A percentile compares a stretch with the other conserved stretches of the same genome.
Evolutionary conservation across 129 eudicot genomes (phyloP).

Genomic region (Flaveria trinervia): DNA sequence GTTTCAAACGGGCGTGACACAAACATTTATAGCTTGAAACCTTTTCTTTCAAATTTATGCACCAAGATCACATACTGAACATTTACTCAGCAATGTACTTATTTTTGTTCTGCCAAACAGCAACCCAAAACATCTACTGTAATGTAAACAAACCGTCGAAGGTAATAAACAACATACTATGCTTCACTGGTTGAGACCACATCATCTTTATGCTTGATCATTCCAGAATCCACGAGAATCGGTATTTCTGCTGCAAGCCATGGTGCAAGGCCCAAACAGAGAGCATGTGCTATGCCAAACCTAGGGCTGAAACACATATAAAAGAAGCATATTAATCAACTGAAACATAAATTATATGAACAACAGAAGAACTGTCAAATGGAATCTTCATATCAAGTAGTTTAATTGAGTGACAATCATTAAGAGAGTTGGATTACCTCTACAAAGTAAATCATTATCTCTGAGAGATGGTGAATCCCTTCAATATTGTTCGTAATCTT

Average conservation of each 20-base stretch:
- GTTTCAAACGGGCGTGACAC: no score
- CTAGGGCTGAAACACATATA: constrained; percentile 61
- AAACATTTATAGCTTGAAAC: neutral
- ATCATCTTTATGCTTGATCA: constrained; percentile 95
- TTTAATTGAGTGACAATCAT: neutral
- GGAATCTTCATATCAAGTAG: neutral
- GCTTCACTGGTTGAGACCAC: constrained; percentile 63
- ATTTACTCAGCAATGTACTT: neutral
- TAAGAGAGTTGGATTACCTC: neutral
- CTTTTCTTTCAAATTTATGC: neutral
- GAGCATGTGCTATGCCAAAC: constrained; percentile 98
- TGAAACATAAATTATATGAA: constrained; percentile 12
- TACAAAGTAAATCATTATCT: neutral
- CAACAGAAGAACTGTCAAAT: neutral
- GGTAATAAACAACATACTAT: constrained; percentile 29
- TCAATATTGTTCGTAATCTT: neutral
- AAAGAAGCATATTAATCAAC: neutral
- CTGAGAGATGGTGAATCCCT: neutral
- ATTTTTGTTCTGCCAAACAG: constrained; percentile 19
- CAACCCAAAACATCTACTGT: neutral
- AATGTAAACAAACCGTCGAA: neutral
- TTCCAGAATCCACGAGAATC: constrained; percentile 93
- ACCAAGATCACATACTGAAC: neutral
- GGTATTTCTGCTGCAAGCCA: constrained; percentile 99
- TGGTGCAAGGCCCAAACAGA: constrained; percentile 97